Evolutionary conservation across 148 eudicot genomes (phyloP).

Genomic region (Rhododendron henanense): DNA sequence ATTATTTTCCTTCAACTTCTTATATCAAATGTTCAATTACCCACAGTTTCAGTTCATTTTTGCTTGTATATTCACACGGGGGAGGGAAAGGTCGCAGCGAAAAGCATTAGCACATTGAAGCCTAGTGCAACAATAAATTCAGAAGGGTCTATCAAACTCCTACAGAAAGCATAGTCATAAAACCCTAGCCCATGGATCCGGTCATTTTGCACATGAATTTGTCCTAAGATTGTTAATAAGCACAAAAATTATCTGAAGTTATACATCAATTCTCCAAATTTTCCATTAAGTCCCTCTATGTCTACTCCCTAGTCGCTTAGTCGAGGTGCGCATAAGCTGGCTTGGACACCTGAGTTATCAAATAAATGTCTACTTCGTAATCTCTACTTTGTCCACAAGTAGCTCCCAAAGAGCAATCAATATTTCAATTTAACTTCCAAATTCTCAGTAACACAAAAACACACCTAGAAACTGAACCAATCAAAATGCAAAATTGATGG

Average conservation of each 20-base stretch:
- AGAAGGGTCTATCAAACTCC: too few relatives aligned
- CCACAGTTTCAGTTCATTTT: too few relatives aligned
- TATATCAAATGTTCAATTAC: neutral
- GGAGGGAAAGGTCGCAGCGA: neutral
- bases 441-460: neutral
- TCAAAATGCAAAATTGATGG: neutral
- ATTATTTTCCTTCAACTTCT: neutral
- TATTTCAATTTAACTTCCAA: too few relatives aligned
- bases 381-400: too few relatives aligned
- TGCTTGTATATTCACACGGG: neutral
- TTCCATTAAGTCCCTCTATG: neutral
- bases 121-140: neutral
- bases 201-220: neutral
- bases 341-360: too few relatives aligned
- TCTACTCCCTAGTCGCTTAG: too few relatives aligned
- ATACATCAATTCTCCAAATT: neutral
- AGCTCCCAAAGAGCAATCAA: neutral
- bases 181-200: neutral
- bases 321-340: too few relatives aligned
- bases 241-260: neutral
- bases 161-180: too few relatives aligned
- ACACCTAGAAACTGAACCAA: neutral
- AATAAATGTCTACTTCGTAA: too few relatives aligned
- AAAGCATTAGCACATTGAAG: neutral
- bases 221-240: neutral